phyloP scores from a whole-genome alignment of 164 flowering plant genomes.

The Chimonanthus salicifolius region DNA sequence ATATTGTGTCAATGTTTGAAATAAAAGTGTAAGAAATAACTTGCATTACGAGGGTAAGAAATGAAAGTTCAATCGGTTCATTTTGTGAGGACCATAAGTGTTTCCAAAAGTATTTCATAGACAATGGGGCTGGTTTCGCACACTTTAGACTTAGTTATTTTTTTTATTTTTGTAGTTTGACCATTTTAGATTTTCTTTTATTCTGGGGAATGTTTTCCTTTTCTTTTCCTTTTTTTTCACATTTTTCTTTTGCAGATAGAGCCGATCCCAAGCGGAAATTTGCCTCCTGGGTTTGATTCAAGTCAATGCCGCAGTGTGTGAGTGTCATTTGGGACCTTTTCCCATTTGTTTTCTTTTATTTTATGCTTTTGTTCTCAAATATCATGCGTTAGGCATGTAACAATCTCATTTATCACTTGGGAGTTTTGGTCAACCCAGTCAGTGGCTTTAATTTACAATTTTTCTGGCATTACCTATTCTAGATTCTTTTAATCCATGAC shows the following conservation, averaged over 20 bases:
- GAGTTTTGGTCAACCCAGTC: not conserved
- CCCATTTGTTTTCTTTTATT: conserved; percentile 4
- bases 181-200: conserved; percentile 6
- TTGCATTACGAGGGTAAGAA: no score
- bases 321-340: conserved; percentile 21
- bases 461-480: not conserved
- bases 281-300: conserved; percentile 43
- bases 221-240: conserved; percentile 8
- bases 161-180: not conserved
- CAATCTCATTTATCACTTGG: not conserved
- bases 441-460: not conserved
- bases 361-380: conserved; percentile 4
- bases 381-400: not conserved
- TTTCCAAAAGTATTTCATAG: not conserved
- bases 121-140: not conserved
- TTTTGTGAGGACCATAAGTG: not conserved
- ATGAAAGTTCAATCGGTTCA: no score
- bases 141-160: no score
- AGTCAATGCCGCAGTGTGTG: conserved; percentile 42
- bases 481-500: not conserved
- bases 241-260: conserved; percentile 34
- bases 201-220: conserved; percentile 12
- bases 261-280: conserved; percentile 38
- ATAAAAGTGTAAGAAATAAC: no score
- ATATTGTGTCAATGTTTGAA: no score